These are phyloP conservation scores for Scutellaria minor DNA, from an alignment of 257 asterid species.

Conservation along the genomic window DNA sequence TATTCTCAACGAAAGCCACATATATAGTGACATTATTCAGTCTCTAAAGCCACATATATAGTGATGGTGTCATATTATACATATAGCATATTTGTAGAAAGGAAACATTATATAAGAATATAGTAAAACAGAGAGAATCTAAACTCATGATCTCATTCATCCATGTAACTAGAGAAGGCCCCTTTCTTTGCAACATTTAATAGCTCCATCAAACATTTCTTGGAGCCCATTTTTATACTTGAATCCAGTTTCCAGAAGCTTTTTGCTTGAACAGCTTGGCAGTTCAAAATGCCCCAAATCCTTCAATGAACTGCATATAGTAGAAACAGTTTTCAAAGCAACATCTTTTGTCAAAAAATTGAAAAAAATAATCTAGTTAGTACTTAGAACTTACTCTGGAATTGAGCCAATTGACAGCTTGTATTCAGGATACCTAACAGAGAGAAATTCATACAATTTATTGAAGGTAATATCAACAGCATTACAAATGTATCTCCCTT, in stretches of 20 bases:
- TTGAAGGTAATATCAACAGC: slow-evolving; percentile 35
- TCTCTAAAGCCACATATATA: no score
- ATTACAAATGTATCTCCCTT: slow-evolving; percentile 56
- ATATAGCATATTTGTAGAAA: no score
- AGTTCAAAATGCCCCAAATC: slow-evolving; percentile 31
- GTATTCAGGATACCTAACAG: slow-evolving; percentile 47
- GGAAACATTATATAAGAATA: no score
- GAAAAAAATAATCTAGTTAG: no score
- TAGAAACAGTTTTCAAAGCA: not conserved
- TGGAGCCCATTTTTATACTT: slow-evolving; percentile 42
- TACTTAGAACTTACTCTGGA: slow-evolving; percentile 37
- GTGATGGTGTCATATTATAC: no score
- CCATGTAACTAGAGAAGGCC: slow-evolving; percentile 38
- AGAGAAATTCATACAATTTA: slow-evolving; percentile 39
- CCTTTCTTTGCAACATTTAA: slow-evolving; percentile 41
- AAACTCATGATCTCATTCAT: no score
- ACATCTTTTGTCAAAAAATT: not conserved
- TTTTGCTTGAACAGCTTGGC: slow-evolving; percentile 39
- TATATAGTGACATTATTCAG: no score
- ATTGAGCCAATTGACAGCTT: slow-evolving; percentile 38
- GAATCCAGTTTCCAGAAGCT: slow-evolving; percentile 52
- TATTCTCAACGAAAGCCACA: no score
- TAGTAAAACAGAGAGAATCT: no score
- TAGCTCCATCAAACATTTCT: slow-evolving; percentile 55
- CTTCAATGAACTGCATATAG: slow-evolving; percentile 33